These are phyloP conservation scores for Jaltomata sinuosa DNA, from an alignment of 257 asterid species.

Conservation along the genomic window DNA sequence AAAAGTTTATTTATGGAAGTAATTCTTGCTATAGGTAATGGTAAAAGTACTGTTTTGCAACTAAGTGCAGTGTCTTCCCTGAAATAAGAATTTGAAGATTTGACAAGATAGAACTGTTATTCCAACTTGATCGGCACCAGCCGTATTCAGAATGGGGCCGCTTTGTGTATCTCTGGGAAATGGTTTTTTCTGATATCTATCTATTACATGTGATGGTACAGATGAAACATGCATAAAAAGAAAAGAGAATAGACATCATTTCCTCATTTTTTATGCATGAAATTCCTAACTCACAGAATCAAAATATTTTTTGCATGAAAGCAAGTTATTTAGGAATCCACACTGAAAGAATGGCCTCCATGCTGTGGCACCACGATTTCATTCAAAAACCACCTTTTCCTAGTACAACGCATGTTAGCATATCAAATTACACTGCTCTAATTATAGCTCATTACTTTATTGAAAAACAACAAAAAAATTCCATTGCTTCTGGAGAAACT, in stretches of 20 bases:
- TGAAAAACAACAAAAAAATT: background rate
- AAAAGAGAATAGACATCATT: background rate
- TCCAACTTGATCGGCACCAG: background rate
- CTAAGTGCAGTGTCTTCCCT: background rate
- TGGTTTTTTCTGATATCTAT: background rate
- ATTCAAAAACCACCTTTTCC: background rate
- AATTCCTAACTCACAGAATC: background rate
- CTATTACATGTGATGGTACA: background rate
- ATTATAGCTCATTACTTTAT: background rate
- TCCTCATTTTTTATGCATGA: background rate
- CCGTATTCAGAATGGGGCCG: background rate
- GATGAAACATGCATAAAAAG: background rate
- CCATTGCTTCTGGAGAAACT: background rate
- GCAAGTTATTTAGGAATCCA: background rate
- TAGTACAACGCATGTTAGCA: background rate
- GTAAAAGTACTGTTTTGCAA: background rate
- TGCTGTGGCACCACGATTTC: background rate
- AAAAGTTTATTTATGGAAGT: background rate
- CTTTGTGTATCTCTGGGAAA: background rate
- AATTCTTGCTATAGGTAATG: background rate
- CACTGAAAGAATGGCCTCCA: background rate
- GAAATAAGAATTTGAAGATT: background rate
- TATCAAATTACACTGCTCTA: background rate
- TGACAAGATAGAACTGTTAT: background rate
- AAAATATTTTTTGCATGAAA: background rate